Conservation (phyloP, 257 asterid genomes). For the Ligustrum vulgare region DNA sequence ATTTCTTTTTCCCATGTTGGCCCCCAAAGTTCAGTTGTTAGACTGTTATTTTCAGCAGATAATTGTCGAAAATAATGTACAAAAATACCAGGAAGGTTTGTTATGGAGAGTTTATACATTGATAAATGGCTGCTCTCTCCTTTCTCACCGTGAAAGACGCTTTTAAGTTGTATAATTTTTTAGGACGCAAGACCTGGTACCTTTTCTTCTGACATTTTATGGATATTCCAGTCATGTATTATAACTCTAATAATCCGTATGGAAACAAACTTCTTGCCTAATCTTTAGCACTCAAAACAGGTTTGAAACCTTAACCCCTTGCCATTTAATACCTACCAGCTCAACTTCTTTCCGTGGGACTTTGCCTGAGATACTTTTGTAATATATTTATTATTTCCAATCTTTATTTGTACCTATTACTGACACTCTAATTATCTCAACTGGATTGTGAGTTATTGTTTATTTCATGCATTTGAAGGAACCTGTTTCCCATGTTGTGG, state of each 20-base stretch:
- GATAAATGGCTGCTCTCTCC: background rate
- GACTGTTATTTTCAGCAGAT: background rate
- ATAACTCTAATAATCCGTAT: no score
- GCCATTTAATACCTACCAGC: background rate
- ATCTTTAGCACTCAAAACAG: no score
- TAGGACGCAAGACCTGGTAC: background rate
- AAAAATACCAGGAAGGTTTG: background rate
- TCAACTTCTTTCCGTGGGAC: background rate
- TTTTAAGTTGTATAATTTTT: background rate
- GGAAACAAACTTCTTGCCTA: no score
- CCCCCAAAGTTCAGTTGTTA: background rate
- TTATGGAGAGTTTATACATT: background rate
- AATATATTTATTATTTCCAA: background rate
- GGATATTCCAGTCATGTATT: background rate
- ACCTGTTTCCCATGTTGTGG: conserved; percentile 96
- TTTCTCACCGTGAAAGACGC: background rate
- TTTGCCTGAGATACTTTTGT: background rate
- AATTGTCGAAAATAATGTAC: background rate
- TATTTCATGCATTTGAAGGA: conserved; percentile 49
- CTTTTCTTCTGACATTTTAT: background rate
- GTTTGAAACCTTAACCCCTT: no score
- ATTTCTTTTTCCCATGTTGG: background rate
- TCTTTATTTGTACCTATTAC: background rate
- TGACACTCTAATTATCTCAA: background rate
- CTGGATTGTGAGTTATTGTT: conserved; percentile 14